phyloP scores from a whole-genome alignment of 2,329 filamentous ascomycete genomes.

The Phoma sp. region DNA sequence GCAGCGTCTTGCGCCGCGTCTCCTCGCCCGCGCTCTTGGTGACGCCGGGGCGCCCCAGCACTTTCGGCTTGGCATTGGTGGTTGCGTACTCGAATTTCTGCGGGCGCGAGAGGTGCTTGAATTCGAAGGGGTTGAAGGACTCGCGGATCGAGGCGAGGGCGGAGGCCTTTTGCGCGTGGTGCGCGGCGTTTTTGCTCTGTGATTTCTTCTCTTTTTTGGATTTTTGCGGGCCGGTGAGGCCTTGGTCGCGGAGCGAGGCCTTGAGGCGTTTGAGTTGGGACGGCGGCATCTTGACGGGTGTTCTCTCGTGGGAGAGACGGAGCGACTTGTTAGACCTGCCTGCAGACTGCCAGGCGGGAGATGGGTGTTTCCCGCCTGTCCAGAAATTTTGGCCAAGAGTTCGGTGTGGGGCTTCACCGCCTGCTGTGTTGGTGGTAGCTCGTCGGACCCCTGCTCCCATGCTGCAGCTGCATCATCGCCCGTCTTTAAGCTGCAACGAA shows the following conservation, averaged over 20 bases:
- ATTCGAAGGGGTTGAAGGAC: constrained; percentile 97
- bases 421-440: background rate
- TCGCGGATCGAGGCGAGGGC: constrained; percentile 88
- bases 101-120: constrained; percentile 78
- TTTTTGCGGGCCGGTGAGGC: constrained; percentile 87
- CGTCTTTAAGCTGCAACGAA: background rate
- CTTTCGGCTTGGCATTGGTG: constrained; percentile 60
- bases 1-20: constrained; percentile 79
- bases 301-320: background rate
- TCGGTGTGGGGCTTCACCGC: constrained; percentile 24
- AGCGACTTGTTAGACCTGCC: constrained; percentile 10
- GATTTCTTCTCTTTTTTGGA: constrained; percentile 90
- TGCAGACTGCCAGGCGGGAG: no score
- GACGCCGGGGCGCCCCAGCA: constrained; percentile 79
- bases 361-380: no score
- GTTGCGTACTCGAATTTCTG: constrained; percentile 87
- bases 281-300: constrained; percentile 72
- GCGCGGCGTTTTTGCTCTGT: constrained; percentile 73
- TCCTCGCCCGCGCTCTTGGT: constrained; percentile 89
- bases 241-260: constrained; percentile 85
- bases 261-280: constrained; percentile 98
- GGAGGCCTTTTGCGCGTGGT: constrained; percentile 77
- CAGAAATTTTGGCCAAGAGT: constrained; percentile 33
- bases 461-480: constrained; percentile 29
- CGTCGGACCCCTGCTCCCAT: constrained; percentile 20